Evolutionary conservation across 2,329 filamentous ascomycete genomes (phyloP).

Genomic region (Cordyceps tenuipes): DNA sequence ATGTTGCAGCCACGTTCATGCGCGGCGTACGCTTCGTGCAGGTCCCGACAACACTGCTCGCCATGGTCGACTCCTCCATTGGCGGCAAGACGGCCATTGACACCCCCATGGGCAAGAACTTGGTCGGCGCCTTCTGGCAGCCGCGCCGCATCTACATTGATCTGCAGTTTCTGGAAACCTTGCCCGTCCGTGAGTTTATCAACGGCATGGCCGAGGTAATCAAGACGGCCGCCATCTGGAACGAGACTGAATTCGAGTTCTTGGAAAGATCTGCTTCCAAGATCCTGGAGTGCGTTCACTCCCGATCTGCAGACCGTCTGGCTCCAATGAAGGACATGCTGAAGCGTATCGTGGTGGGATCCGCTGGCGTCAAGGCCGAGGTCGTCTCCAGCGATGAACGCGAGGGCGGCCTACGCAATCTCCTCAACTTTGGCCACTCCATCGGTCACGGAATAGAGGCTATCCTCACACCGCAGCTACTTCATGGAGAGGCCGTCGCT

Average conservation of each 20-base stretch:
- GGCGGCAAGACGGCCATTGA: conserved; percentile 98
- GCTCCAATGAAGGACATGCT: conserved; percentile 61
- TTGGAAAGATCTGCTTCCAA: conserved; percentile 73
- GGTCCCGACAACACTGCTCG: conserved; percentile 85
- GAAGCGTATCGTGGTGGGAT: conserved; percentile 77
- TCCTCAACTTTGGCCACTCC: conserved; percentile 96
- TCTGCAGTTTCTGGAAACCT: conserved; percentile 78
- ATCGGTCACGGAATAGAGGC: conserved; percentile 97
- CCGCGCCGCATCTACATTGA: conserved; percentile 92
- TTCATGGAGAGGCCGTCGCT: conserved; percentile 92
- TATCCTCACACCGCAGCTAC: conserved; percentile 85
- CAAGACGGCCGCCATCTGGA: conserved; percentile 95
- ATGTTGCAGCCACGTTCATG: conserved; percentile 98
- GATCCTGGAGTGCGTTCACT: conserved; percentile 49
- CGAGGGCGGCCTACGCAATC: conserved; percentile 85
- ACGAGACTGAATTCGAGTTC: conserved; percentile 75
- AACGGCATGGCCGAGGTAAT: conserved; percentile 99
- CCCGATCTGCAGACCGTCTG: conserved; percentile 46
- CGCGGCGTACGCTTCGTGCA: conserved; percentile 92
- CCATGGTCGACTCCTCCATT: conserved; percentile 98
- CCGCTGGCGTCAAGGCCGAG: conserved; percentile 85
- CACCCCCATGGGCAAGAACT: conserved; percentile 89
- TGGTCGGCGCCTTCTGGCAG: conserved; percentile 96
- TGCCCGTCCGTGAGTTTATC: conserved; percentile 87
- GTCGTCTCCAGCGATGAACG: conserved; percentile 93